phyloP scores from a whole-genome alignment of 352 stramenopile species.

The Globisporangium viniferum region DNA sequence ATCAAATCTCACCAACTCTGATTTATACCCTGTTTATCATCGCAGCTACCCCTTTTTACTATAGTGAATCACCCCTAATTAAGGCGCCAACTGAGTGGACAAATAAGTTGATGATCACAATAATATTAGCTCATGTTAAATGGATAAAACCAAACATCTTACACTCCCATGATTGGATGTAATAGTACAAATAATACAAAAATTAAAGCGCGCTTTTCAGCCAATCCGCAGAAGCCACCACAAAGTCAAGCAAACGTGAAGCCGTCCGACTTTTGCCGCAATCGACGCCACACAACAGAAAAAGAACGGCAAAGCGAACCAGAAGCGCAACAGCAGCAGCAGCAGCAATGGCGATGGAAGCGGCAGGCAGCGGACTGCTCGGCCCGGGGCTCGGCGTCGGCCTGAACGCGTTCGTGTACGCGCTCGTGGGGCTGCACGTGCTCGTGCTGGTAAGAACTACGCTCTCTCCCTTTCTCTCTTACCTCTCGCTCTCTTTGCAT shows the following conservation, averaged over 20 bases:
- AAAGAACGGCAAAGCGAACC: background rate
- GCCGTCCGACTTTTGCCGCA: background rate
- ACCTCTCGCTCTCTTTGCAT: constrained; percentile 14
- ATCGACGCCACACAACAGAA: background rate
- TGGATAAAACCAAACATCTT: background rate
- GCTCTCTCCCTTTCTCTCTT: constrained; percentile 16
- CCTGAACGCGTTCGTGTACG: constrained; percentile 65
- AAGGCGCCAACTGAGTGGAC: too few relatives aligned
- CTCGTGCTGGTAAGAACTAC: constrained; percentile 54
- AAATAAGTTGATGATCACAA: background rate
- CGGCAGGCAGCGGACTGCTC: constrained; percentile 21
- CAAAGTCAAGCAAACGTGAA: background rate
- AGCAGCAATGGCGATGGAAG: constrained; percentile 2
- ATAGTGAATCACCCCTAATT: too few relatives aligned
- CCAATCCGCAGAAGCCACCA: background rate
- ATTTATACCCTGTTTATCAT: too few relatives aligned
- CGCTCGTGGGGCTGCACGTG: constrained; percentile 69
- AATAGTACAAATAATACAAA: background rate
- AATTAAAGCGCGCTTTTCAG: background rate
- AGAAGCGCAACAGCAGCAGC: too few relatives aligned
- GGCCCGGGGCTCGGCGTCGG: constrained; percentile 43
- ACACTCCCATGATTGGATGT: too few relatives aligned
- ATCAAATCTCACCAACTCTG: too few relatives aligned
- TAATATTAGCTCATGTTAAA: background rate
- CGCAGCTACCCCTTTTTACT: too few relatives aligned